Evolutionary conservation across 768 basidiomycete genomes (phyloP), one percentile per base, ranked within the genome.

Genomic region (Russula abietina): DNA sequence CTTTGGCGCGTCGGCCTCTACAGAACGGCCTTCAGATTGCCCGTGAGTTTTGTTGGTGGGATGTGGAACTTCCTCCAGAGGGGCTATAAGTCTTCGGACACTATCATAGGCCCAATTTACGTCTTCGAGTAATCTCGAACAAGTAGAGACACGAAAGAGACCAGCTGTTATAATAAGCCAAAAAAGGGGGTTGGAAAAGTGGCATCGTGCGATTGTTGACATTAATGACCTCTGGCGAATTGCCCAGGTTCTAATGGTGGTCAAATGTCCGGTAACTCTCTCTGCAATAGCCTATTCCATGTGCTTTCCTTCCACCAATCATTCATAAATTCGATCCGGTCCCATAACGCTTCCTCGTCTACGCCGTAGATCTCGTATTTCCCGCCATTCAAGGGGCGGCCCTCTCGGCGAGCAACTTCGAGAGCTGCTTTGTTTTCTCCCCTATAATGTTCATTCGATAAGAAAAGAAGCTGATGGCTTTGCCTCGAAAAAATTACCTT

Each of bases 251-350:
- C n/a, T n/a, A n/a, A 16, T 38, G 33, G n/a, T 22, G 79, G 61
- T 67, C 69, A 78, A 68, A 82, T 56, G 74, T 94, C 93, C n/a
- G 92, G 92, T 59, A 94, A 74, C 73, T 95, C 92, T 71, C 93
- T 79, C 66, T 87, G 85, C 69, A 91, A 83, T 59, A 95, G 75
- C 62, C 93, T 78, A 43, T 79, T 84, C 91, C 92, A 96, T 55
- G 92, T 95, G 65, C 84, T 89, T 70, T 93, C 91, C 70, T 84
- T 91, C 93, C 93, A 95, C 91, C 90, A 92, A 45, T 92, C 91
- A 22, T 88, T 84, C 87, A 93, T 89, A 56, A 79, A 78, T 65
- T 88, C 82, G 39, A 96, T 86, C 48, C 86, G 80, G 45, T 88
- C 88, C 87, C 93, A 95, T 16, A 96, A 73, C 0, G 82, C 81